Percentiles rank a stretch among this genome's conserved stretches.
Evolutionary conservation across 2,329 filamentous ascomycete species (phyloP).

Genomic region (Apiospora arundinis): DNA sequence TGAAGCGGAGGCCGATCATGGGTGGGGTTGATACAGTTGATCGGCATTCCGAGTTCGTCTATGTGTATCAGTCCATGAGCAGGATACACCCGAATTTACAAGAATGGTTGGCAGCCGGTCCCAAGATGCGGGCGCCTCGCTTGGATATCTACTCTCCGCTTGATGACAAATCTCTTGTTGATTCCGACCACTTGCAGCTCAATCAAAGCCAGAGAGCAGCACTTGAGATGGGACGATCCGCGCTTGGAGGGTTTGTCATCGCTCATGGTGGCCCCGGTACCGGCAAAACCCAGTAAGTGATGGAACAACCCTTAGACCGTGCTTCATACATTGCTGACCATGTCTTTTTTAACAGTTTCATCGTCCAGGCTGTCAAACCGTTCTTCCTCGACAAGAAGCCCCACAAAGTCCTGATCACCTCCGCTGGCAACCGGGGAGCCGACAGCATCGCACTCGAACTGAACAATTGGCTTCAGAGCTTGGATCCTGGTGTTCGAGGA

Average conservation of each 20-base stretch:
- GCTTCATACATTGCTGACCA: neutral
- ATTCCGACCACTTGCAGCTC: neutral
- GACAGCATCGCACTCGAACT: constrained; percentile 10
- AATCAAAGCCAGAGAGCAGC: constrained; percentile 18
- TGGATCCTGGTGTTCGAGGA: neutral
- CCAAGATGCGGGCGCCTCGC: too few relatives aligned
- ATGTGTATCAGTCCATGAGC: neutral
- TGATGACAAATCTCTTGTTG: neutral
- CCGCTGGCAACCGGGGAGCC: constrained; percentile 15
- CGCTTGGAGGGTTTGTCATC: constrained; percentile 13
- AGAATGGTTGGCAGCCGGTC: neutral
- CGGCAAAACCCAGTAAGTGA: constrained; percentile 22
- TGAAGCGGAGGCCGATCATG: neutral
- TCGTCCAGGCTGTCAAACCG: neutral
- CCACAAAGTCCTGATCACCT: constrained; percentile 10
- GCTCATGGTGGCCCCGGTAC: constrained; percentile 19
- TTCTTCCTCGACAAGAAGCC: constrained; percentile 19
- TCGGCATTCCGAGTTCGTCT: neutral
- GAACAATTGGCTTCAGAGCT: neutral
- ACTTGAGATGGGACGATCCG: neutral
- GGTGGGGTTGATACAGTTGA: neutral
- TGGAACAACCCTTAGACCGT: neutral
- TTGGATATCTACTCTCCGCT: constrained; percentile 1
- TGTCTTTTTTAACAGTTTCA: neutral
- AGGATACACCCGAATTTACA: too few relatives aligned